phyloP scores from a whole-genome alignment of 495 filamentous ascomycete genomes.

The Aspergillus nanangensis region DNA sequence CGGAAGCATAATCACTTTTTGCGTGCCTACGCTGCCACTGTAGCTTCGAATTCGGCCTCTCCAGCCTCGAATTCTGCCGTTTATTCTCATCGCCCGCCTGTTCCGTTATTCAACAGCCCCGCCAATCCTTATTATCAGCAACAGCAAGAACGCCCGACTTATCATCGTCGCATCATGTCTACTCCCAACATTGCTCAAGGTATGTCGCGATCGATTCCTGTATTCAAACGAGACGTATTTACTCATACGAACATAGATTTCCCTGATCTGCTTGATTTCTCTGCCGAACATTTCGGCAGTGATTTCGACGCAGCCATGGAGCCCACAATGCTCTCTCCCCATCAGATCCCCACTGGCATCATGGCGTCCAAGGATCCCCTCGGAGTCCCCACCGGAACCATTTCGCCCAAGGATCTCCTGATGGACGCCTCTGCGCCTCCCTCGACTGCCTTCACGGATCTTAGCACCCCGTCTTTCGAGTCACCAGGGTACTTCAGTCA shows the following conservation, averaged over 20 bases:
- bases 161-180: slow-evolving; percentile 38
- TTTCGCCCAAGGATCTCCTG: slow-evolving; percentile 84
- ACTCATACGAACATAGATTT: slow-evolving; percentile 7
- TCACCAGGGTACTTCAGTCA: slow-evolving; percentile 64
- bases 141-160: slow-evolving; percentile 14
- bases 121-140: slow-evolving; percentile 13
- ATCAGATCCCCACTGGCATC: slow-evolving; percentile 19
- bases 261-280: slow-evolving; percentile 31
- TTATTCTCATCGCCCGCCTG: no score
- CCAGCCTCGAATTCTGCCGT: slow-evolving; percentile 10
- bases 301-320: slow-evolving; percentile 19
- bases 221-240: no score
- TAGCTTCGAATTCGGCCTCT: slow-evolving; percentile 21
- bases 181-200: slow-evolving; percentile 34
- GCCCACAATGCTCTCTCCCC: slow-evolving; percentile 23
- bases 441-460: slow-evolving; percentile 74
- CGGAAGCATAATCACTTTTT: slow-evolving; percentile 23
- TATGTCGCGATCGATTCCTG: slow-evolving; percentile 10
- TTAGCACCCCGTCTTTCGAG: slow-evolving; percentile 79
- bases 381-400: slow-evolving; percentile 48
- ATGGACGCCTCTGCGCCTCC: slow-evolving; percentile 75
- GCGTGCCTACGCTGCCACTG: slow-evolving; percentile 27
- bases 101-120: slow-evolving; percentile 2
- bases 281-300: slow-evolving; percentile 17
- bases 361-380: slow-evolving; percentile 28